Percentiles rank a stretch among this genome's conserved stretches.
phyloP scores from a whole-genome alignment of 176 grass and related monocot species.

The Lolium multiflorum region DNA sequence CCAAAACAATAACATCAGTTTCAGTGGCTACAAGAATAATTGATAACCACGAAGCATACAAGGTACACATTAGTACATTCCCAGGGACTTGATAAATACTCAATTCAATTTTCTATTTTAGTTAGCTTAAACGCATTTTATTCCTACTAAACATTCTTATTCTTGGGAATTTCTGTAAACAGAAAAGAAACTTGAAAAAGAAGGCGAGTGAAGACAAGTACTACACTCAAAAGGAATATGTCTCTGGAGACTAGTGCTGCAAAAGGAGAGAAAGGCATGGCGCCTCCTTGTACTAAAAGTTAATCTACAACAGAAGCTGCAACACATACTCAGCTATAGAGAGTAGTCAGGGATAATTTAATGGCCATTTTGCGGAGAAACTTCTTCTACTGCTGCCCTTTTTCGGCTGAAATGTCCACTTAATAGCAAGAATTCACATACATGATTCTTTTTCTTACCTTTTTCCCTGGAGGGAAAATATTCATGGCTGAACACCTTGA shows the following conservation, averaged over 20 bases:
- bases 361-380: slow-evolving; percentile 12
- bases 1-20: slow-evolving; percentile 68
- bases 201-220: slow-evolving; percentile 80
- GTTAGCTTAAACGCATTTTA: slow-evolving; percentile 17
- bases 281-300: slow-evolving; percentile 35
- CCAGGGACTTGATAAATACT: not conserved
- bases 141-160: not conserved
- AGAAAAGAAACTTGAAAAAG: slow-evolving; percentile 87
- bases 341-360: slow-evolving; percentile 31
- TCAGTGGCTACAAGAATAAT: slow-evolving; percentile 80
- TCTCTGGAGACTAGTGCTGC: slow-evolving; percentile 61
- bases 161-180: slow-evolving; percentile 27
- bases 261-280: slow-evolving; percentile 25
- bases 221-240: slow-evolving; percentile 79
- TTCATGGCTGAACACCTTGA: slow-evolving; percentile 39
- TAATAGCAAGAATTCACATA: slow-evolving; percentile 44
- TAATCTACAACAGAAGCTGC: slow-evolving; percentile 43
- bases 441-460: slow-evolving; percentile 40
- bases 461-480: slow-evolving; percentile 47
- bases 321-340: slow-evolving; percentile 38
- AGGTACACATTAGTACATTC: slow-evolving; percentile 46
- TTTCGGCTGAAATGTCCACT: slow-evolving; percentile 20
- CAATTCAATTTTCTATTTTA: not conserved
- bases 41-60: slow-evolving; percentile 82
- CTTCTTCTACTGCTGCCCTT: slow-evolving; percentile 37